Conservation (phyloP, 1,284 basidiomycete species). For the Pseudozyma hubeiensis region DNA sequence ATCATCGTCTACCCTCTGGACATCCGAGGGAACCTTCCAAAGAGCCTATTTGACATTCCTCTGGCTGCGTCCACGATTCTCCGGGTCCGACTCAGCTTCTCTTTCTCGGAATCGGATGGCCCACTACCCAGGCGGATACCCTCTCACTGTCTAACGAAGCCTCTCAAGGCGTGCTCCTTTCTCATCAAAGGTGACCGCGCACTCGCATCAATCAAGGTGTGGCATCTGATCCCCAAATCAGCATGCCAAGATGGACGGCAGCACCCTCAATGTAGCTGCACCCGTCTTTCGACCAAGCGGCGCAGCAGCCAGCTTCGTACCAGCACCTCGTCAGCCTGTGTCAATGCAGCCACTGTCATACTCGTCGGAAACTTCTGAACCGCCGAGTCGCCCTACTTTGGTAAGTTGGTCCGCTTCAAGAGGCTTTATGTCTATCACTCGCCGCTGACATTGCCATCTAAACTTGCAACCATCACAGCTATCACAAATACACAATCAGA, state of each 20-base stretch:
- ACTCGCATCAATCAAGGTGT: too few species aligned
- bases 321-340: constrained; percentile 12
- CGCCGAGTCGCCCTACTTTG: neutral
- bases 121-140: too few species aligned
- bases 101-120: too few species aligned
- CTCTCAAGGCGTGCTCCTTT: too few species aligned
- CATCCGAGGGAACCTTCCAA: too few species aligned
- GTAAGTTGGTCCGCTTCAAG: constrained; percentile 1
- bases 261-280: constrained; percentile 41
- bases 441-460: constrained; percentile 2
- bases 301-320: neutral
- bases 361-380: neutral
- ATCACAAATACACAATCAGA: constrained; percentile 45
- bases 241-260: constrained; percentile 23
- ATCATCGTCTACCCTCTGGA: too few species aligned
- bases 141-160: too few species aligned
- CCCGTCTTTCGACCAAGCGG: constrained; percentile 34
- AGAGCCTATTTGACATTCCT: too few species aligned
- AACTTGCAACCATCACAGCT: constrained; percentile 11
- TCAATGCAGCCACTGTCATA: constrained; percentile 3
- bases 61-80: too few species aligned
- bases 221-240: neutral
- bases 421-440: too few species aligned
- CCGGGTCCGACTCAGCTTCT: too few species aligned
- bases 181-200: too few species aligned